Conservation (phyloP, 2,329 filamentous ascomycete species). For the Fusarium virguliforme region DNA sequence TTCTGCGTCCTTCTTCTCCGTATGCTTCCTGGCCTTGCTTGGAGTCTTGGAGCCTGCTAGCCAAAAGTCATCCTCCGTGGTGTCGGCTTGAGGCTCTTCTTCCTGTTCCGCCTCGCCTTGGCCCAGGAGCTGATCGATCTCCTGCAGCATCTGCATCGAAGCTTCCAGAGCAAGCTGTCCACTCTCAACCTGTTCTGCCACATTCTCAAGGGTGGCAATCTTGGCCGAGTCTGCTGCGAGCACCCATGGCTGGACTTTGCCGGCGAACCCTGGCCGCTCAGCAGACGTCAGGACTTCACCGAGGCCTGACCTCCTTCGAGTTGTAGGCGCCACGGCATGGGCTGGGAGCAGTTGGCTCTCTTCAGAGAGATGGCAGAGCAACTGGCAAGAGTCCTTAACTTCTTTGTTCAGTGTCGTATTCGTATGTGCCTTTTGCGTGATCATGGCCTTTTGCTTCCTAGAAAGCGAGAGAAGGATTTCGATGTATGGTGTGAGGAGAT, state of each 20-base stretch:
- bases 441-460: constrained; percentile 70
- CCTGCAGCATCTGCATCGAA: constrained; percentile 65
- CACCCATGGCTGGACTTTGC: constrained; percentile 71
- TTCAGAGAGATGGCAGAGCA: constrained; percentile 70
- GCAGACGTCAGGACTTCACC: constrained; percentile 61
- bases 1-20: constrained; percentile 43
- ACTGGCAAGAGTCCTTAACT: constrained; percentile 65
- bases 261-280: constrained; percentile 59
- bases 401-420: constrained; percentile 67
- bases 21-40: constrained; percentile 48
- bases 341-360: constrained; percentile 74
- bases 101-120: constrained; percentile 48
- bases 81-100: constrained; percentile 43
- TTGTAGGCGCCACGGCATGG: constrained; percentile 62
- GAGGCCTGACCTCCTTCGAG: constrained; percentile 60
- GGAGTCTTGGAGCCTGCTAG: constrained; percentile 53
- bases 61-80: constrained; percentile 56
- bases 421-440: constrained; percentile 73
- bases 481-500: constrained; percentile 72
- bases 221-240: constrained; percentile 74
- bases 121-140: constrained; percentile 67
- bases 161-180: constrained; percentile 71
- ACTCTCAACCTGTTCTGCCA: constrained; percentile 73
- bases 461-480: constrained; percentile 68
- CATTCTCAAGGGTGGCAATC: constrained; percentile 70